phyloP scores from a whole-genome alignment of 768 basidiomycete genomes.

The Boletus speciosus region DNA sequence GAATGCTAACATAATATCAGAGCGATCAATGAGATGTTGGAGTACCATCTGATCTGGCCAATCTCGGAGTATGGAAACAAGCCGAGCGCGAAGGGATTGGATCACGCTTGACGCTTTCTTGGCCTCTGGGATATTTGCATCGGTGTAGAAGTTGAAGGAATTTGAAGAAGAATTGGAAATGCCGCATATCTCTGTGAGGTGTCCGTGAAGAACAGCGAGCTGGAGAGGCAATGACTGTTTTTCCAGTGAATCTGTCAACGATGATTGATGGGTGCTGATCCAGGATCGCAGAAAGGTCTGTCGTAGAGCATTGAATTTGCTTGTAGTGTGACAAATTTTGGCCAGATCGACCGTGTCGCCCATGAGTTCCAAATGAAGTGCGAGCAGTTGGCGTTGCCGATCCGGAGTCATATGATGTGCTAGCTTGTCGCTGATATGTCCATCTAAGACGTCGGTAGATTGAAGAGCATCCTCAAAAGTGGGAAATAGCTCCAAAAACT shows the following conservation, averaged over 20 bases:
- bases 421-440: background rate
- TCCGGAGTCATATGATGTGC: conserved; percentile 30
- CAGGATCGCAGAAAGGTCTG: conserved; percentile 32
- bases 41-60: conserved; percentile 99
- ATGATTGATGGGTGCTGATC: conserved; percentile 27
- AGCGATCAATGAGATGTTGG: conserved; percentile 75
- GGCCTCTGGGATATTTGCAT: conserved; percentile 70
- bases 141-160: conserved; percentile 74
- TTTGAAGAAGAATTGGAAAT: conserved; percentile 13
- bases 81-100: conserved; percentile 45
- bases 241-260: conserved; percentile 48
- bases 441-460: background rate
- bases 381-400: conserved; percentile 36
- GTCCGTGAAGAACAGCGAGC: conserved; percentile 45
- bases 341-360: conserved; percentile 1
- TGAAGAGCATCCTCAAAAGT: conserved; percentile 64
- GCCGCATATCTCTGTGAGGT: conserved; percentile 32
- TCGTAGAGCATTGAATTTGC: conserved; percentile 34
- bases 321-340: background rate
- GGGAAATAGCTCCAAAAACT: conserved; percentile 85
- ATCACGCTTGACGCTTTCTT: conserved; percentile 57
- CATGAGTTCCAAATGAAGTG: conserved; percentile 49
- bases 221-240: conserved; percentile 48
- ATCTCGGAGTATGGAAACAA: conserved; percentile 59
- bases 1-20: conserved; percentile 59